Base-by-base conservation (phyloP, 1,284 basidiomycete genomes). In the Leccinum ponderosum region DNA sequence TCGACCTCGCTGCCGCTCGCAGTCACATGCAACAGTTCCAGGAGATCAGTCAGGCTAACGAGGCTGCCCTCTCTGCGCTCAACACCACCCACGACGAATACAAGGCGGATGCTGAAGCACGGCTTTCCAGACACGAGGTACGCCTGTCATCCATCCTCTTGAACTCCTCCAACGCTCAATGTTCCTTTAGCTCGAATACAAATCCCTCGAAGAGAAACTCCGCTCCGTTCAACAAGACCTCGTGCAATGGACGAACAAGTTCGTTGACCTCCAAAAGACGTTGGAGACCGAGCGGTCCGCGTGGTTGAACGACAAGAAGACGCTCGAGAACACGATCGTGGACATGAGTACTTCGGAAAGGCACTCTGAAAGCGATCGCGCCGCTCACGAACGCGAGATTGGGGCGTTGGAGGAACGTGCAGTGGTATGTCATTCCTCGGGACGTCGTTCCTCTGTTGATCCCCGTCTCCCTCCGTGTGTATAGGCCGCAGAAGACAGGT, bases 1-100 rank as follows among this genome's bases (percentile, higher is more conserved):
- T 90, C 20, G 91, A 94, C 66, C 81, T 93, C 35, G 79, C 85
- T 5, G 79, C 87, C 39, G 87, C 92, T 3, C 81, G 83, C 56
- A 83, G 79, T 57, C 90, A 94, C 69, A 87, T 90, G 20, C 84
- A 90, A 64, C 93, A 95, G 72, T 95, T 90, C 83, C 85, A 93
- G 72, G 87, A 90, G 62, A 93, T 94, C 68, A 90, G 90, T 61
- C 84, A 89, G 68, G 90, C 91, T 0, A 94, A 85, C 67, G 94
- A 95, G 70, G 82, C 82, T 63, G 91, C 93, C 14, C 79, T 95
- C 5, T 80, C 83, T 33, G 83, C 84, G 47, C 76, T 95, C 52
- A 89, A 87, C 59, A 74, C 79, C 0, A 91, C 90, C 0, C 87
- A 90, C 66, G 93, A 95, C 58, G 87, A 93, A 71, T 94, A 90